A percentile compares a stretch with the other conserved stretches of the same genome.
These are phyloP conservation scores for Phytophthora nicotianae DNA, from an alignment of 352 stramenopile species.

Conservation along the genomic window DNA sequence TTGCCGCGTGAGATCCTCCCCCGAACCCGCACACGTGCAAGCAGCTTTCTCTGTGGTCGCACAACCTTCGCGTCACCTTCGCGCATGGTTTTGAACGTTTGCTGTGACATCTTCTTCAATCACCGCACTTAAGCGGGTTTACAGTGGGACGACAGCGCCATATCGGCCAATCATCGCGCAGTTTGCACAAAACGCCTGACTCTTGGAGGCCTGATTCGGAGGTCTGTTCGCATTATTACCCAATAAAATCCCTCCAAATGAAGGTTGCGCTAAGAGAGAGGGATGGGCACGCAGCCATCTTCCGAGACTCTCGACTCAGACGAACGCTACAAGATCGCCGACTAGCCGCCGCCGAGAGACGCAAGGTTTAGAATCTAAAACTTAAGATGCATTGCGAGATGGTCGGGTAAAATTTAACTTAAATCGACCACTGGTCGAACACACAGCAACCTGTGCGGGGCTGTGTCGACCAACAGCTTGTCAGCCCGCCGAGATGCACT, in stretches of 20 bases:
- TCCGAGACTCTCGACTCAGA: conserved; percentile 5
- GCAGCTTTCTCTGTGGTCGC: conserved; percentile 5
- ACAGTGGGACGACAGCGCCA: conserved; percentile 7
- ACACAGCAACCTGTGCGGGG: no score
- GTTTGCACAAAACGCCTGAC: conserved; percentile 8
- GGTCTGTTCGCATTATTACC: conserved; percentile 3
- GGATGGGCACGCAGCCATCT: conserved; percentile 20
- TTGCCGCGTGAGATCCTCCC: conserved; percentile 34
- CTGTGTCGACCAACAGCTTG: no score
- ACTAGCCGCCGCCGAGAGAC: no score
- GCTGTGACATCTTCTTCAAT: conserved; percentile 34
- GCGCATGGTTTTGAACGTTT: conserved; percentile 6
- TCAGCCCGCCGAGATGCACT: no score
- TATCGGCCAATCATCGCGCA: conserved; percentile 4
- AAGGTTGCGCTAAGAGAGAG: conserved; percentile 16
- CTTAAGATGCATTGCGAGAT: no score
- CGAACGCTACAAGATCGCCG: conserved; percentile 9
- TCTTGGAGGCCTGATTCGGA: conserved; percentile 5
- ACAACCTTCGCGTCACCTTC: conserved; percentile 24
- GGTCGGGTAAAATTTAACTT: no score
- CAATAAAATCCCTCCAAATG: conserved; percentile 2
- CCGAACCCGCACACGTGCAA: conserved; percentile 17
- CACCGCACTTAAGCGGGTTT: conserved; percentile 7
- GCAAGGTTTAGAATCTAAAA: no score
- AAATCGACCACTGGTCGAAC: no score